Base-by-base conservation (phyloP, 257 asterid genomes). In the Rhazya stricta region DNA sequence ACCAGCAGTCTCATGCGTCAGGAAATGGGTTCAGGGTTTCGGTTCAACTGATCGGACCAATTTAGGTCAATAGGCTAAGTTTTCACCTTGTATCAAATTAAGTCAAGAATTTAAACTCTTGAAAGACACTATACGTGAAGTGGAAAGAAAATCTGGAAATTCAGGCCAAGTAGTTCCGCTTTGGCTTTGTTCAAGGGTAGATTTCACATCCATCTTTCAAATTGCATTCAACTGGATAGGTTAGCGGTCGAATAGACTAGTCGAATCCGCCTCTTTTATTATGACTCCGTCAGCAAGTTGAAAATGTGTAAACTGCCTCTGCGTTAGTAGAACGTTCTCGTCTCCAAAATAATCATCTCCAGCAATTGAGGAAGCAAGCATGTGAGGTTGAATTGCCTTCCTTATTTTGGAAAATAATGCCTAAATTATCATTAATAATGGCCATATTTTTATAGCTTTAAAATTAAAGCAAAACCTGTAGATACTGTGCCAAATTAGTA, bases 401-500 rank as follows among this genome's bases (percentile, higher is more conserved):
- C 34, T 50, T 37, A 15, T 39, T n/a, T 34, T 21, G 62, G 60
- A 32, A n/a, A 25, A 39, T 16, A 41, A 25, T 21, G 34, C 23
- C 9, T 6, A 5, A 12, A 39, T 21, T 34, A 29, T 27, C 48
- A 12, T 25, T 18, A n/a, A 5, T 23, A 18, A 72, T 37, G 6
- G 32, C 43, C 45, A 29, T n/a, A 23, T 43, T 42, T 39, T 43
- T 61, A 18, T 30, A 61, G 67, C 67, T 61, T 16, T 10, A 60
- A 25, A 11, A 54, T 41, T 41, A 60, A 29, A 74, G 23, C 18
- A 60, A 42, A n/a, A 9, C n/a, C 23, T 2, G 46, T 56, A 43
- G 71, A 27, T 62, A 45, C 43, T 74, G 61, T 76, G 69, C 73
- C 67, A 53, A 42, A 76, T 67, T 39, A 56, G 46, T 11, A 30